A percentile compares a stretch with the other conserved stretches of the same genome.
These are phyloP conservation scores for Ettlia oleoabundans DNA, from an alignment of 139 green algal species.

Conservation along the genomic window DNA sequence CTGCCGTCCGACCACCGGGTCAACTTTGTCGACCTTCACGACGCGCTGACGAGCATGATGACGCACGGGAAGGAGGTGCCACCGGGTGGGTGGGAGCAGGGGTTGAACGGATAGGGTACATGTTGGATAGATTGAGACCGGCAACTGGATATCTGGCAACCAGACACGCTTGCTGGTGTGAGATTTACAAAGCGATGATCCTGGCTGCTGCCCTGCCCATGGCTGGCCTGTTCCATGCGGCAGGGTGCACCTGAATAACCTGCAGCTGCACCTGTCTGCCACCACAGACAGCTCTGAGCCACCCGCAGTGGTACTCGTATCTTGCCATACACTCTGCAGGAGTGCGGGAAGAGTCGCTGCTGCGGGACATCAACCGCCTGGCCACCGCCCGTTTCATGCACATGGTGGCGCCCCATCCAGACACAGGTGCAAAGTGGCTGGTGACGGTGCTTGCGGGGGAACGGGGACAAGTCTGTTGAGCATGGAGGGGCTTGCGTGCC, in stretches of 20 bases:
- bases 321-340: not conserved
- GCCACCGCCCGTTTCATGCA: slow-evolving; percentile 64
- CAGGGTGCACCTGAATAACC: too few species aligned
- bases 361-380: slow-evolving; percentile 36
- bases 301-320: not conserved
- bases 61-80: slow-evolving; percentile 64
- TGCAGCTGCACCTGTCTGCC: too few species aligned
- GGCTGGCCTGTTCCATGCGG: too few species aligned
- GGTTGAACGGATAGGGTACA: too few species aligned
- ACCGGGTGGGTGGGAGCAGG: not conserved
- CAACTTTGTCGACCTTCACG: slow-evolving; percentile 61
- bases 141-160: not conserved
- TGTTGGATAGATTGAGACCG: too few species aligned
- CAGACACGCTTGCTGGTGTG: not conserved
- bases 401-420: slow-evolving; percentile 52
- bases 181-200: too few species aligned
- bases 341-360: slow-evolving; percentile 18
- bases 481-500: too few species aligned
- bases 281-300: too few species aligned
- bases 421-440: slow-evolving; percentile 19
- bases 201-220: too few species aligned
- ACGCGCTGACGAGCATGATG: slow-evolving; percentile 62
- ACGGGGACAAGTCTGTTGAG: too few species aligned
- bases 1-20: slow-evolving; percentile 44
- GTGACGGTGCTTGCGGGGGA: too few species aligned